These are phyloP conservation scores for Parietaria judaica DNA, from an alignment of 306 rosid species.

Conservation along the genomic window DNA sequence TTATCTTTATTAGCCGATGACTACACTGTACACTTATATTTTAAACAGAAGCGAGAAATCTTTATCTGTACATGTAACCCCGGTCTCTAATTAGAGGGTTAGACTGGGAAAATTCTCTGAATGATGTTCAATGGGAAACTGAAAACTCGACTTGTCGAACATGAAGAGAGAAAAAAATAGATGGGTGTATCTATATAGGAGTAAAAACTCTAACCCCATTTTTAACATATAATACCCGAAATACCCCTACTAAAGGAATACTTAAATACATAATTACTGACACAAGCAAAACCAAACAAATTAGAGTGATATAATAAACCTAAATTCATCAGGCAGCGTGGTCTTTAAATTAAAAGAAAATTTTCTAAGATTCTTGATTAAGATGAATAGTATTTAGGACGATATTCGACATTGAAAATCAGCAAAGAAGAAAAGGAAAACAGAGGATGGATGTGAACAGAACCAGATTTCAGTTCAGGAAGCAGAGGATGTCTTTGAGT, in stretches of 20 bases:
- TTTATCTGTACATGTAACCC: no score
- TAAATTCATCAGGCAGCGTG: conserved; percentile 1
- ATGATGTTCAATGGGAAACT: no score
- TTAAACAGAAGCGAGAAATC: no score
- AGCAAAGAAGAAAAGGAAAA: not conserved
- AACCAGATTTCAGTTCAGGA: conserved; percentile 83
- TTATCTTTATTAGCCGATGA: conserved; percentile 19
- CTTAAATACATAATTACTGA: conserved; percentile 5
- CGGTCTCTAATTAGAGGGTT: no score
- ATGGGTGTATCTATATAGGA: no score
- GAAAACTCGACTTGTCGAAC: no score
- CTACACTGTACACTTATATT: no score
- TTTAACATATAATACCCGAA: no score
- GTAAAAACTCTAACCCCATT: no score
- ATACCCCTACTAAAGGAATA: no score
- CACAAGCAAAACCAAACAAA: conserved; percentile 10
- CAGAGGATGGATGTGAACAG: conserved; percentile 14
- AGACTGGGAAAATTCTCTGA: no score
- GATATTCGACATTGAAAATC: not conserved
- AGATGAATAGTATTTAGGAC: conserved; percentile 2
- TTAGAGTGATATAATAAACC: conserved; percentile 4
- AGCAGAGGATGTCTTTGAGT: conserved; percentile 92
- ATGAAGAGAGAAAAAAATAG: no score
- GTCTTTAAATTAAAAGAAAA: conserved; percentile 4
- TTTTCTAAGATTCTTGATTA: not conserved